Conservation (phyloP, 2,329 filamentous ascomycete species). For the Trichothecium sympodiale region DNA sequence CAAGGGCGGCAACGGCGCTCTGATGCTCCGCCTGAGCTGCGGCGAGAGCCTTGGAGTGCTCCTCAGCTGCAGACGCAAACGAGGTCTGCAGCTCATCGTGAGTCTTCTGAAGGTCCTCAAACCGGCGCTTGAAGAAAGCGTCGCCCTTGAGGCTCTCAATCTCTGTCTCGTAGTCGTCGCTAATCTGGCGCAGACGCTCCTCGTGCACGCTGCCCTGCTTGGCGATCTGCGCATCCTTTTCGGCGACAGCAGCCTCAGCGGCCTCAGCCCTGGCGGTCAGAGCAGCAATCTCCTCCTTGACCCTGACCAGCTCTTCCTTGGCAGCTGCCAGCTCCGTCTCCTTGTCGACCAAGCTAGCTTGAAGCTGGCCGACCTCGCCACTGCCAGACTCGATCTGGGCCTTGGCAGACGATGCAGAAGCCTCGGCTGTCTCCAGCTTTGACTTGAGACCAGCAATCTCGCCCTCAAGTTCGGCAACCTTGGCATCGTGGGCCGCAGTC, state of each 20-base stretch:
- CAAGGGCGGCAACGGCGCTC: slow-evolving; percentile 32
- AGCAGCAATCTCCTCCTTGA: slow-evolving; percentile 33
- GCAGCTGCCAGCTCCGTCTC: slow-evolving; percentile 35
- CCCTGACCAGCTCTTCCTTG: slow-evolving; percentile 26
- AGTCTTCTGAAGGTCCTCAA: slow-evolving; percentile 46
- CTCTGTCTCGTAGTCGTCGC: slow-evolving; percentile 52
- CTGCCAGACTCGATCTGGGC: slow-evolving; percentile 31
- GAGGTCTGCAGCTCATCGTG: slow-evolving; percentile 37
- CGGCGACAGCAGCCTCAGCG: slow-evolving; percentile 31
- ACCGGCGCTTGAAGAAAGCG: slow-evolving; percentile 53
- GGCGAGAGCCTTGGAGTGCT: slow-evolving; percentile 30
- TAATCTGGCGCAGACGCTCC: slow-evolving; percentile 45
- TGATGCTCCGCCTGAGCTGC: slow-evolving; percentile 31
- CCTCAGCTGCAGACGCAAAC: slow-evolving; percentile 22
- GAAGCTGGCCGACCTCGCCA: slow-evolving; percentile 25
- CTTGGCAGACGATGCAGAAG: slow-evolving; percentile 30
- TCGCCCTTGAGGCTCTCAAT: slow-evolving; percentile 53
- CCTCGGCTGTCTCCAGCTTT: slow-evolving; percentile 34
- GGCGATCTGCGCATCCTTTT: slow-evolving; percentile 37
- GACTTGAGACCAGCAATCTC: slow-evolving; percentile 40
- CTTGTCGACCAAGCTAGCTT: slow-evolving; percentile 27
- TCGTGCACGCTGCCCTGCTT: slow-evolving; percentile 45
- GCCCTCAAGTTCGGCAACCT: slow-evolving; percentile 38
- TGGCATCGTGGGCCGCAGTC: slow-evolving; percentile 30
- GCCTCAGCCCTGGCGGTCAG: slow-evolving; percentile 37